Base-by-base conservation (phyloP, 2,329 filamentous ascomycete species). In the Didymella pinodella region DNA sequence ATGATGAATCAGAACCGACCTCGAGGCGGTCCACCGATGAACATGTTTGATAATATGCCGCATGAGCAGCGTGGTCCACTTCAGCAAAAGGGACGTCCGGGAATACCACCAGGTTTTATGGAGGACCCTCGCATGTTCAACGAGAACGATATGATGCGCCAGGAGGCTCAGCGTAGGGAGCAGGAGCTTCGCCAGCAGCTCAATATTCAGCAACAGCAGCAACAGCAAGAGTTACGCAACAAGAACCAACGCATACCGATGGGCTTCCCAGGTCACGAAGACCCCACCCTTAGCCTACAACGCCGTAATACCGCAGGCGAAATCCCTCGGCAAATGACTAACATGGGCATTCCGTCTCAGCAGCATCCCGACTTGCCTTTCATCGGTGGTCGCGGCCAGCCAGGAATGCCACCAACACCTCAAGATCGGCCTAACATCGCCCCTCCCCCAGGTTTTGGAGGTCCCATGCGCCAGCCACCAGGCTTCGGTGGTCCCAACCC, bases 281-380 rank as follows among this genome's bases (percentile, higher is more conserved):
- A 77, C 51, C 65, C 74, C 3, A 59, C 69, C 4, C 64, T 77
- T 44, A 63, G 66, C 43, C 67, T 77, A 12, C 74, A 76, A 65
- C 76, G 76, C 43, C 75, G 74, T 55, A 77, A 72, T 53, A 77
- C 74, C 4, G 66, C 61, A 26, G 72, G 70, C 20, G 73, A 73
- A 26, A 68, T 74, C 36, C 70, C 75, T 31, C 75, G 75, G 11
- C 75, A 75, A 48, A 66, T 76, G 63, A 75, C 72, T 26, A 78
- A 78, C 54, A 78, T 78, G 76, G 76, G 76, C 25, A 78, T 78
- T 26, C 76, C 76, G n/a, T 77, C 76, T 22, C 75, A 78, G 53
- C 70, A 75, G 7, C 57, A 72, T 11, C 73, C 72, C 14, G 75
- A 78, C 7, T 70, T 76, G 63, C 69, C 66, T 6, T 75, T 67